These are phyloP conservation scores for Saitozyma sp. DNA, from an alignment of 768 basidiomycete genomes.

Conservation along the genomic window DNA sequence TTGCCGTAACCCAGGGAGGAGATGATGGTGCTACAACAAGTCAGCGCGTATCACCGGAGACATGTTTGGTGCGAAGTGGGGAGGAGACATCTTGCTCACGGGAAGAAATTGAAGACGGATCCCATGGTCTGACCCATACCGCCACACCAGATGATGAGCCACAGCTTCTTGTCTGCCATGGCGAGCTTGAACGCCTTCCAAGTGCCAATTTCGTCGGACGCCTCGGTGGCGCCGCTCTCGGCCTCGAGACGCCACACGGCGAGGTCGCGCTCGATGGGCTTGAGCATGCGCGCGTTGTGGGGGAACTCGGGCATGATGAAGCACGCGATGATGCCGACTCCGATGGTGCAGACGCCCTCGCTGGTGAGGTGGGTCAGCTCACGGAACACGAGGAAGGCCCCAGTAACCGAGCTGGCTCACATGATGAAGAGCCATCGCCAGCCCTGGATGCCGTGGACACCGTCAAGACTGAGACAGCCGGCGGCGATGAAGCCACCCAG, in stretches of 20 bases:
- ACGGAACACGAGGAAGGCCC: no score
- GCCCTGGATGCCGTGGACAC: constrained; percentile 36
- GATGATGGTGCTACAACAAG: neutral
- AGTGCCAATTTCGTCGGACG: neutral
- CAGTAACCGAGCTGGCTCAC: neutral
- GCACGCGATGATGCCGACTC: neutral
- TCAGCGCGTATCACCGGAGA: neutral
- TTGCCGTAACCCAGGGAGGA: neutral
- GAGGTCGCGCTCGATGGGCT: constrained; percentile 10
- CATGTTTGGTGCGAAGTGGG: no score
- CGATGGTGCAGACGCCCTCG: constrained; percentile 1
- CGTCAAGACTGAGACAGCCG: constrained; percentile 28
- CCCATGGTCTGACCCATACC: constrained; percentile 3
- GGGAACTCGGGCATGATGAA: constrained; percentile 17
- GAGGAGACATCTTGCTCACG: no score
- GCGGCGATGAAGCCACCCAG: constrained; percentile 12
- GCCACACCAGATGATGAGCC: neutral
- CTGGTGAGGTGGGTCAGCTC: neutral
- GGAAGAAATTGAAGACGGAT: constrained; percentile 29
- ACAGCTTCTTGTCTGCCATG: constrained; percentile 14
- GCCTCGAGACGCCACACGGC: constrained; percentile 8
- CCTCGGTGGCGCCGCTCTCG: constrained; percentile 3
- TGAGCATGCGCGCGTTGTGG: constrained; percentile 22
- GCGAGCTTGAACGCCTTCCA: constrained; percentile 14
- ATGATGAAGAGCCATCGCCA: constrained; percentile 47